phyloP scores from a whole-genome alignment of 345 rosid genomes.

The Leavenworthia alabamica region DNA sequence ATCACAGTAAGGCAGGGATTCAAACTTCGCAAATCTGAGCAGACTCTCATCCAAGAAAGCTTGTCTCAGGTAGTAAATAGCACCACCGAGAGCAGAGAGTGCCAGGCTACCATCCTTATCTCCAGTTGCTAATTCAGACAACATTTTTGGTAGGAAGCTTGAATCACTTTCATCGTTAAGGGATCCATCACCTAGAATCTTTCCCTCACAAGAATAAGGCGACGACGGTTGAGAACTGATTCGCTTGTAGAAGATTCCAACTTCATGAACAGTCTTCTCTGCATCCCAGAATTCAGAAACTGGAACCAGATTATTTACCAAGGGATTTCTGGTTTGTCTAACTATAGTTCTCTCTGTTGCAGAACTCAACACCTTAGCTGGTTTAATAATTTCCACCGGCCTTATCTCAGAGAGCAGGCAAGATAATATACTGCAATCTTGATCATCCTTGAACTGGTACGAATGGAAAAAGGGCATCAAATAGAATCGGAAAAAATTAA shows the following conservation, averaged over 20 bases:
- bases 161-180: slow-evolving; percentile 22
- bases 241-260: slow-evolving; percentile 44
- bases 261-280: slow-evolving; percentile 61
- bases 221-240: slow-evolving; percentile 36
- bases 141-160: slow-evolving; percentile 45
- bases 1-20: slow-evolving; percentile 62
- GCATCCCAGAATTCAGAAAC: slow-evolving; percentile 80
- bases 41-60: slow-evolving; percentile 82
- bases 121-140: slow-evolving; percentile 48
- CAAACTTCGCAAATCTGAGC: slow-evolving; percentile 88
- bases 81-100: slow-evolving; percentile 93
- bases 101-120: slow-evolving; percentile 56
- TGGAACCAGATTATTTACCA: slow-evolving; percentile 80
- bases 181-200: slow-evolving; percentile 16
- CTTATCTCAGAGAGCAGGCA: slow-evolving; percentile 75
- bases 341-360: slow-evolving; percentile 66
- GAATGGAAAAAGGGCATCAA: not conserved
- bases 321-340: slow-evolving; percentile 83
- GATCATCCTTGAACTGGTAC: slow-evolving; percentile 74
- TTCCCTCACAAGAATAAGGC: slow-evolving; percentile 31
- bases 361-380: slow-evolving; percentile 57
- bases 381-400: slow-evolving; percentile 93
- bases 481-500: slow-evolving; percentile 4
- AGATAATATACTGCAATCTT: slow-evolving; percentile 69
- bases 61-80: slow-evolving; percentile 81